These are phyloP conservation scores for Striga asiatica DNA, from an alignment of 257 asterid genomes.

Conservation along the genomic window DNA sequence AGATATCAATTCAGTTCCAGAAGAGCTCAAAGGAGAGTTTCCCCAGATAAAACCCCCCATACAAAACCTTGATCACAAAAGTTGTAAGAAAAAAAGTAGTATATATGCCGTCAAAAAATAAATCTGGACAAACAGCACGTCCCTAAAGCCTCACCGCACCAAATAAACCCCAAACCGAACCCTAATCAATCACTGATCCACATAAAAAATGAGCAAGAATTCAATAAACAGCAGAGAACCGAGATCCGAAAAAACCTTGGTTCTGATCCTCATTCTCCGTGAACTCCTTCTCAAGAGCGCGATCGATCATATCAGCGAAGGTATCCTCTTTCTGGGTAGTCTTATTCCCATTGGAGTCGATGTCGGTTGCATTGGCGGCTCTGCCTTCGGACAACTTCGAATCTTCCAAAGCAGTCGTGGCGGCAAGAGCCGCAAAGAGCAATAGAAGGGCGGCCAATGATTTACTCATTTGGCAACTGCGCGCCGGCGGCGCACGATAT, in stretches of 20 bases:
- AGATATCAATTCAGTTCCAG: not conserved
- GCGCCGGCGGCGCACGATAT: constrained; percentile 54
- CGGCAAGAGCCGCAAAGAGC: constrained; percentile 20
- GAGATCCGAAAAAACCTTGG: constrained; percentile 66
- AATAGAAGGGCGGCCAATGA: constrained; percentile 23
- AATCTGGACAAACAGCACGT: too few relatives aligned
- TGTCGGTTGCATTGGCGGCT: constrained; percentile 24
- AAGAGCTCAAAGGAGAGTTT: not conserved
- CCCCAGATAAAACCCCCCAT: constrained; percentile 7
- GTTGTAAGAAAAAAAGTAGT: not conserved
- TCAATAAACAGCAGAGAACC: constrained; percentile 6
- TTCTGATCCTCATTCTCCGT: constrained; percentile 79
- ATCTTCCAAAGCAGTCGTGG: constrained; percentile 27
- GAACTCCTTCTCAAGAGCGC: constrained; percentile 90
- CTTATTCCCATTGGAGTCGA: constrained; percentile 30
- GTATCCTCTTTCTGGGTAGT: constrained; percentile 58
- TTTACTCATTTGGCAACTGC: constrained; percentile 46
- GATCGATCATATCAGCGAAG: constrained; percentile 92
- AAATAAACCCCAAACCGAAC: constrained; percentile 18
- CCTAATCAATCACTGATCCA: constrained; percentile 18
- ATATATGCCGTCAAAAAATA: too few relatives aligned
- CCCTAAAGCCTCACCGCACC: not conserved
- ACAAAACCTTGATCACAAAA: constrained; percentile 6
- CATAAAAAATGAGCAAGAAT: too few relatives aligned
- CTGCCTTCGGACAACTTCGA: constrained; percentile 24